Base-by-base conservation (phyloP, 83 land plant species). In the Diphasiastrum complanatum region DNA sequence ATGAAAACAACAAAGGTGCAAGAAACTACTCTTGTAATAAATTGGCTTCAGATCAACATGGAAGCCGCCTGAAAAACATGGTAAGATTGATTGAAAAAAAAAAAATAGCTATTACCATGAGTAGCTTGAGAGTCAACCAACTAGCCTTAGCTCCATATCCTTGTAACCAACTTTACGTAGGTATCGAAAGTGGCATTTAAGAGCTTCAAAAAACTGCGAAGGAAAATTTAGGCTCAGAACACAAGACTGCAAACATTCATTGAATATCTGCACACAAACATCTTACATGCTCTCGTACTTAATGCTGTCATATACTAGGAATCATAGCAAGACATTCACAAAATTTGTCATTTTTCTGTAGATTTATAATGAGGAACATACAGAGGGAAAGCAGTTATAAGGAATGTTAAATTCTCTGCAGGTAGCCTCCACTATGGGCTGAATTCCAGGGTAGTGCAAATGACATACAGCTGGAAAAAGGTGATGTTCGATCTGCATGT, bases 401-500 rank as follows among this genome's bases (percentile, higher is more conserved):
- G 78, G 77, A 35, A 77, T 47, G 31, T 64, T 37, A 41, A 77
- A 77, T 30, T 77, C 80, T 27, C 67, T 61, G 31, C 78, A 77
- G 10, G 78, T 68, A 8, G 43, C 77, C 54, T 74, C 64, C 16
- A 77, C 80, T 45, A 77, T 77, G 3, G 80, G 78, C 48, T 77
- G 80, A 76, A 77, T 77, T 29, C 64, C 53, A 46, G 73, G 80
- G 45, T 77, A 77, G 40, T 77, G 65, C 53, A 77, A 47, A 67
- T 77, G 80, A 31, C 80, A 77, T 27, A 77, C 59, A 36, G 62
- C 72, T 0, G 80, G 80, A 26, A 77, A 77, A 36, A 77, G 38
- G 63, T 77, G 80, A 33, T 77, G 80, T 61, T 77, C 80, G 63
- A 77, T 77, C 80, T 77, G 67, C 51, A 64, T 14, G 64, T 25